These are phyloP conservation scores for Alternaria arborescens DNA, from an alignment of 2,329 filamentous ascomycete species.

Conservation along the genomic window DNA sequence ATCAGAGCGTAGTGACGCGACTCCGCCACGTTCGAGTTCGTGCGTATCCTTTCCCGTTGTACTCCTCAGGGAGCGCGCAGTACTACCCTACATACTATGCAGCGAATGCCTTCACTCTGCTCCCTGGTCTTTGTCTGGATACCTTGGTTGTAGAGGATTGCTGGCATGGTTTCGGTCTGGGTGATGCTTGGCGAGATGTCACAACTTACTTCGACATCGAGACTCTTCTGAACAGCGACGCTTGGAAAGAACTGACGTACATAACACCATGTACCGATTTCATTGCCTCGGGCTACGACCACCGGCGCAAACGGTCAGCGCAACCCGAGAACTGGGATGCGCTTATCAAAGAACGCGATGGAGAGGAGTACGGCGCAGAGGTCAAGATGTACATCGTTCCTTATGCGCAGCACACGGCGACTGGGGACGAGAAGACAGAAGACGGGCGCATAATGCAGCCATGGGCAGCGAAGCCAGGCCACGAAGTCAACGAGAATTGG, in stretches of 20 bases:
- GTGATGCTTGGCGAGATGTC: constrained; percentile 46
- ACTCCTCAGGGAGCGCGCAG: constrained; percentile 30
- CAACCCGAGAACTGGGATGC: constrained; percentile 45
- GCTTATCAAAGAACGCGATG: constrained; percentile 43
- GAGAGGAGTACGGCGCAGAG: constrained; percentile 37
- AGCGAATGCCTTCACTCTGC: constrained; percentile 39
- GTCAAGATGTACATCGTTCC: constrained; percentile 47
- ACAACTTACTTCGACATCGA: constrained; percentile 49
- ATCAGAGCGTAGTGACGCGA: constrained; percentile 43
- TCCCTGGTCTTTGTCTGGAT: constrained; percentile 46
- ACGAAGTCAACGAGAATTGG: constrained; percentile 41
- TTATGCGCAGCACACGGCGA: constrained; percentile 21
- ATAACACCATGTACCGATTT: constrained; percentile 48
- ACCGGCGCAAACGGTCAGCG: constrained; percentile 34
- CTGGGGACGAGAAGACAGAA: constrained; percentile 24
- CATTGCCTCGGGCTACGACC: constrained; percentile 45
- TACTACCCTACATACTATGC: constrained; percentile 48
- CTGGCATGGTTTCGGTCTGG: constrained; percentile 47
- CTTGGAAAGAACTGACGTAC: constrained; percentile 46
- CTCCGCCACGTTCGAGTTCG: constrained; percentile 44
- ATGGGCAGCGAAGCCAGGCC: constrained; percentile 43
- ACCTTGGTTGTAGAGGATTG: constrained; percentile 45
- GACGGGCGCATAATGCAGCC: constrained; percentile 32
- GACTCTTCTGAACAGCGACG: constrained; percentile 41
- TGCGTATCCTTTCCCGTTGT: constrained; percentile 46